A percentile compares a stretch with the other conserved stretches of the same genome.
These are phyloP conservation scores for Nissolia schottii DNA, from an alignment of 306 rosid genomes.

Conservation along the genomic window DNA sequence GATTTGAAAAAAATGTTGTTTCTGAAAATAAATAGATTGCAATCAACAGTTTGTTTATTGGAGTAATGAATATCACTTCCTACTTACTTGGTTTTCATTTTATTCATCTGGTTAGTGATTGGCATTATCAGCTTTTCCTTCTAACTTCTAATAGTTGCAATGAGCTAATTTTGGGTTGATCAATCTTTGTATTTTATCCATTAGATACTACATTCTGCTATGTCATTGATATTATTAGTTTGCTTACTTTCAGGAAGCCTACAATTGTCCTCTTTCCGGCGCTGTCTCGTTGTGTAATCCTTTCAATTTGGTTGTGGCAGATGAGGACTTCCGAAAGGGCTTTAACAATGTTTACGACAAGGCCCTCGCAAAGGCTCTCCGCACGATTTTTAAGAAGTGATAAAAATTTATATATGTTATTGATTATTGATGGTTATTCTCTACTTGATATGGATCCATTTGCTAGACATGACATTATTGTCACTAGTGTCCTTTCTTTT, in stretches of 20 bases:
- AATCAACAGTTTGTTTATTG: background rate
- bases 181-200: background rate
- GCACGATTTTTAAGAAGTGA: conserved; percentile 73
- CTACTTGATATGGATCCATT: conserved; percentile 8
- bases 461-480: background rate
- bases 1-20: background rate
- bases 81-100: background rate
- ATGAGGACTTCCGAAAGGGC: conserved; percentile 88
- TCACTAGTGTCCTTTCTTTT: background rate
- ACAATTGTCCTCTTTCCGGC: conserved; percentile 70
- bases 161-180: background rate
- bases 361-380: conserved; percentile 65
- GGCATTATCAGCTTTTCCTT: background rate
- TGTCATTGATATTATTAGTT: conserved; percentile 10
- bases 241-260: conserved; percentile 61
- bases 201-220: conserved; percentile 1
- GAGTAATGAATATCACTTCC: background rate
- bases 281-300: conserved; percentile 98
- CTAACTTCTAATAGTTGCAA: background rate
- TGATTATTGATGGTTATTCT: background rate
- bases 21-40: background rate
- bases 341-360: conserved; percentile 76
- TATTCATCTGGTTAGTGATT: background rate
- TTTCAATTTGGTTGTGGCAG: conserved; percentile 80
- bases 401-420: conserved; percentile 13